These are phyloP conservation scores for Rhodofomes roseus DNA, from an alignment of 1,284 basidiomycete species.

Conservation along the genomic window DNA sequence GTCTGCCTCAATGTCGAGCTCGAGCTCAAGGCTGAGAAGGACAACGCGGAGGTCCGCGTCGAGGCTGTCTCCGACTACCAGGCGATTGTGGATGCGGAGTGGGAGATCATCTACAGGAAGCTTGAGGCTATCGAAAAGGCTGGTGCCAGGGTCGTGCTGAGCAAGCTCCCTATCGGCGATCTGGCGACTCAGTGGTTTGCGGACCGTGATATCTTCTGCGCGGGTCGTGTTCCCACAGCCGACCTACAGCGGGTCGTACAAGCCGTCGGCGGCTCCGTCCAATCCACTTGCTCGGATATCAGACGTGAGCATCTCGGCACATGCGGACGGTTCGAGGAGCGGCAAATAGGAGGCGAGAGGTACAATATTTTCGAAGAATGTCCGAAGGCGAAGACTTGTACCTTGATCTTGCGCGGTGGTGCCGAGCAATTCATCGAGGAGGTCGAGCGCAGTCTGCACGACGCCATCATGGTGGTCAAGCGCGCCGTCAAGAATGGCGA, in stretches of 20 bases:
- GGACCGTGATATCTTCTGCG: conserved; percentile 98
- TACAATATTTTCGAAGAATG: conserved; percentile 97
- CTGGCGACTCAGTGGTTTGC: conserved; percentile 99
- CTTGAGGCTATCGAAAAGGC: conserved; percentile 95
- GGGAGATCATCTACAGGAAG: conserved; percentile 99
- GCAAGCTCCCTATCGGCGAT: conserved; percentile 98
- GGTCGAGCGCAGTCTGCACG: conserved; percentile 95
- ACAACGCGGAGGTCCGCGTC: conserved; percentile 98
- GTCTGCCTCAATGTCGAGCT: conserved; percentile 97
- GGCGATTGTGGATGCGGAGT: conserved; percentile 98
- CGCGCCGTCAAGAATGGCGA: conserved; percentile 94
- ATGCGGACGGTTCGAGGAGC: conserved; percentile 91
- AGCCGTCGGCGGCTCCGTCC: conserved; percentile 93
- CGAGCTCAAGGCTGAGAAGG: conserved; percentile 99
- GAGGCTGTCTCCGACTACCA: conserved; percentile 98
- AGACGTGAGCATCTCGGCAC: conserved; percentile 86
- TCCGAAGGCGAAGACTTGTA: conserved; percentile 95
- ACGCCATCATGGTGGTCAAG: conserved; percentile 99
- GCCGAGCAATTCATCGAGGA: conserved; percentile 99
- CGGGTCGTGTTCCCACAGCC: conserved; percentile 88
- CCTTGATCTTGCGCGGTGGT: conserved; percentile 92
- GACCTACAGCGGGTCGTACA: conserved; percentile 95
- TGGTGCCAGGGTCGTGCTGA: conserved; percentile 96
- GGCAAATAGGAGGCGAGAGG: conserved; percentile 95
- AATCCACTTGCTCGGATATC: conserved; percentile 96